Conservation (phyloP, 352 stramenopile genomes). For the Pythium insidiosum region DNA sequence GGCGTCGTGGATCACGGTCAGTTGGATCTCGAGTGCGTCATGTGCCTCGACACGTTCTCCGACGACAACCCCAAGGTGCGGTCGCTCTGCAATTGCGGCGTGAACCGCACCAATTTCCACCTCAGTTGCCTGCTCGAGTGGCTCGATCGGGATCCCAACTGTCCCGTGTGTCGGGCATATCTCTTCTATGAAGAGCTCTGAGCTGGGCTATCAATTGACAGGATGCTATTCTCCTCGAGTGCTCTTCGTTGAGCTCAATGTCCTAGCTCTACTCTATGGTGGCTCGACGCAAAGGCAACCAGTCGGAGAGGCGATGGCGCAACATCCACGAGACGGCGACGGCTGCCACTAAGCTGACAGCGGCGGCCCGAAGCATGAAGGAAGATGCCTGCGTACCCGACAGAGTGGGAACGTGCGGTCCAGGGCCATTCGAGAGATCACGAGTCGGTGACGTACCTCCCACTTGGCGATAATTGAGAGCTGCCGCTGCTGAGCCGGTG, state of each 20-base stretch:
- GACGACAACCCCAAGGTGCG: slow-evolving; percentile 69
- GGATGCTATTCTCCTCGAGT: too few relatives aligned
- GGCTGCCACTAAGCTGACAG: slow-evolving; percentile 7
- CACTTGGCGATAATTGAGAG: too few relatives aligned
- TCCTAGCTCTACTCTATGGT: background rate
- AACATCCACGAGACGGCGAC: slow-evolving; percentile 13
- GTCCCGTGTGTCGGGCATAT: slow-evolving; percentile 78
- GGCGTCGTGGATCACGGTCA: slow-evolving; percentile 55
- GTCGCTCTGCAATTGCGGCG: slow-evolving; percentile 80
- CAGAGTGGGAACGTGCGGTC: background rate
- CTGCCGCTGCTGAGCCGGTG: too few relatives aligned
- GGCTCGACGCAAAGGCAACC: slow-evolving; percentile 3
- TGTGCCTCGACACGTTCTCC: slow-evolving; percentile 22
- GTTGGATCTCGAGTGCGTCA: slow-evolving; percentile 81
- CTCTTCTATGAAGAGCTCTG: slow-evolving; percentile 83
- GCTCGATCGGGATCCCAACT: slow-evolving; percentile 79
- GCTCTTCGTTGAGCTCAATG: too few relatives aligned
- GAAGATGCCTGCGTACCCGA: slow-evolving; percentile 2
- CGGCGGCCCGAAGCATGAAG: background rate
- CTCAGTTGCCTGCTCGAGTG: slow-evolving; percentile 84
- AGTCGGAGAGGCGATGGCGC: slow-evolving; percentile 7
- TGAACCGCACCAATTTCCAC: slow-evolving; percentile 89
- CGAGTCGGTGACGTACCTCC: slow-evolving; percentile 4
- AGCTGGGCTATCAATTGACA: too few relatives aligned
- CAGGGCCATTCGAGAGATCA: too few relatives aligned